Evolutionary conservation across 306 rosid species (phyloP).

Genomic region (Urtica urens): DNA sequence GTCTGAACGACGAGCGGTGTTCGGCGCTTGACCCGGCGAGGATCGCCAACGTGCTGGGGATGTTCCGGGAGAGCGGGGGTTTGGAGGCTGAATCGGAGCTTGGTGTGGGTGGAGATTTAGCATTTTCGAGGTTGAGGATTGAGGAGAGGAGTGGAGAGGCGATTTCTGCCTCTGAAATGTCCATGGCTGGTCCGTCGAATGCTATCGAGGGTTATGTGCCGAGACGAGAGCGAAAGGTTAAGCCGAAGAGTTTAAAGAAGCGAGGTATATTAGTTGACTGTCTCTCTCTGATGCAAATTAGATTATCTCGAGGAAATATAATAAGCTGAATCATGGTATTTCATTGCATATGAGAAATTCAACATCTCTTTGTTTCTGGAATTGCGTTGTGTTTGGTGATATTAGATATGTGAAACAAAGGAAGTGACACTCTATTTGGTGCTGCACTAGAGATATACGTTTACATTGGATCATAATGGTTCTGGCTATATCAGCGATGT

Average conservation of each 20-base stretch:
- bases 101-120: constrained; percentile 40
- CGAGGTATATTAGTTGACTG: constrained; percentile 55
- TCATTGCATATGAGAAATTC: too few species aligned
- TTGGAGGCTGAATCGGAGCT: constrained; percentile 26
- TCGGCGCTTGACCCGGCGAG: constrained; percentile 36
- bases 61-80: constrained; percentile 27
- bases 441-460: too few species aligned
- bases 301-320: too few species aligned
- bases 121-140: constrained; percentile 46
- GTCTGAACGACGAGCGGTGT: constrained; percentile 57
- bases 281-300: too few species aligned
- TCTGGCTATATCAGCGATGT: too few species aligned
- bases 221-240: constrained; percentile 23
- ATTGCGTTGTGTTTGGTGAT: background rate
- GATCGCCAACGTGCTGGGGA: constrained; percentile 34
- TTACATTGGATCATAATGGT: too few species aligned
- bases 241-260: constrained; percentile 30
- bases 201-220: constrained; percentile 96
- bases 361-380: background rate
- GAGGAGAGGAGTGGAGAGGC: constrained; percentile 52
- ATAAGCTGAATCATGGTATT: too few species aligned
- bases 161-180: constrained; percentile 43
- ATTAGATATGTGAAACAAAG: background rate
- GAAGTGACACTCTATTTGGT: too few species aligned
- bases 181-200: constrained; percentile 86